Conservation (phyloP, 306 rosid genomes). For the Glycine tomentella region DNA sequence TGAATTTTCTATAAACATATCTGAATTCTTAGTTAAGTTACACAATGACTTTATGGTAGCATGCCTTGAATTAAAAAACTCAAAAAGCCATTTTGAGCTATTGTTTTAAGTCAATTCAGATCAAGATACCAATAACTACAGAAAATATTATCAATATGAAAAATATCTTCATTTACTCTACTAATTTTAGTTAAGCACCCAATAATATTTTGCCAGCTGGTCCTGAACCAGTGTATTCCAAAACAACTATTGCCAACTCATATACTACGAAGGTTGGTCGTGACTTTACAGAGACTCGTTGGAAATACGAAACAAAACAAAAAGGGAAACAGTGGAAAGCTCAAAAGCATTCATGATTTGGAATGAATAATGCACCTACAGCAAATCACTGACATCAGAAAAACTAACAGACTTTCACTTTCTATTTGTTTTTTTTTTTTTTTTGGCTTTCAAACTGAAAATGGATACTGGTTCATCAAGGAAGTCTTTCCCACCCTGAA, state of each 20-base stretch:
- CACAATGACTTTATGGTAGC: slow-evolving; percentile 29
- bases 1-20: slow-evolving; percentile 79
- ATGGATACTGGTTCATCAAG: slow-evolving; percentile 92
- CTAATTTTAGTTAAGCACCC: background rate
- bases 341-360: slow-evolving; percentile 27
- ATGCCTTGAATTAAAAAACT: background rate
- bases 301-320: slow-evolving; percentile 16
- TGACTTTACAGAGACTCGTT: background rate
- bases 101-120: background rate
- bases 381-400: slow-evolving; percentile 9
- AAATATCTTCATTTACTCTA: background rate
- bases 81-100: background rate
- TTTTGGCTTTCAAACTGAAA: background rate
- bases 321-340: slow-evolving; percentile 38
- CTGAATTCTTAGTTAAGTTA: slow-evolving; percentile 60
- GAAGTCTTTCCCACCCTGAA: slow-evolving; percentile 96
- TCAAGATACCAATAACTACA: background rate
- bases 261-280: background rate
- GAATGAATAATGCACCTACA: slow-evolving; percentile 36
- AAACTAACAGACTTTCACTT: slow-evolving; percentile 11
- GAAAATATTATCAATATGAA: background rate
- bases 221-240: slow-evolving; percentile 28
- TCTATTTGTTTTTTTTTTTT: background rate
- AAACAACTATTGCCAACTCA: slow-evolving; percentile 48
- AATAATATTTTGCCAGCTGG: slow-evolving; percentile 25